Conservation (phyloP, 2,329 filamentous ascomycete genomes). For the Xylaria sp. region DNA sequence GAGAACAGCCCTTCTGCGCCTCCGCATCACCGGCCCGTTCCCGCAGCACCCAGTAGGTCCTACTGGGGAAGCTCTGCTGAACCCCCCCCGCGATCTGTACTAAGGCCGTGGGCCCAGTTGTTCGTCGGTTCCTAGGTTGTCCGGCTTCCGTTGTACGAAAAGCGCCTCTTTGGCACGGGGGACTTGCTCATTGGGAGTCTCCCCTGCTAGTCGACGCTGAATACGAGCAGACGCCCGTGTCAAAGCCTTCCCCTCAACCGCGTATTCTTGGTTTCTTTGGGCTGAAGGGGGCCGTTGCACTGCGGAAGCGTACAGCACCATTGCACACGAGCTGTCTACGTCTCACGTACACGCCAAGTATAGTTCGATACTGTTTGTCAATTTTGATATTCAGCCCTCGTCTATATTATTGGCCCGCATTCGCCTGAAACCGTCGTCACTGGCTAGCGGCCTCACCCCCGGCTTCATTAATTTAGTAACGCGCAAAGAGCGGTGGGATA, state of each 20-base stretch:
- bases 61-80: conserved; percentile 43
- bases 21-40: conserved; percentile 47
- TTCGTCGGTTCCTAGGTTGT: conserved; percentile 44
- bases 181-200: conserved; percentile 51
- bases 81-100: conserved; percentile 47
- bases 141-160: conserved; percentile 49
- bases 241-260: conserved; percentile 43
- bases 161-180: conserved; percentile 52
- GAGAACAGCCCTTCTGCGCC: conserved; percentile 45
- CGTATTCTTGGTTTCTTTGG: conserved; percentile 43
- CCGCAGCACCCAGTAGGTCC: conserved; percentile 38
- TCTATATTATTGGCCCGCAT: conserved; percentile 48
- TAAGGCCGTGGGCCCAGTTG: conserved; percentile 48
- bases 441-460: conserved; percentile 45
- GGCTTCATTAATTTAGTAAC: conserved; percentile 42
- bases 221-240: conserved; percentile 51
- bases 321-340: conserved; percentile 44
- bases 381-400: conserved; percentile 43
- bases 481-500: conserved; percentile 44
- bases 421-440: conserved; percentile 43
- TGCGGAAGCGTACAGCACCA: conserved; percentile 50
- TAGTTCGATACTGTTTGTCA: conserved; percentile 45
- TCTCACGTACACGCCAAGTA: conserved; percentile 47
- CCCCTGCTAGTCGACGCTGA: conserved; percentile 46
- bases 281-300: conserved; percentile 49